Evolutionary conservation across 176 grass and related monocot genomes (phyloP).

Genomic region (Microstegium vimineum): DNA sequence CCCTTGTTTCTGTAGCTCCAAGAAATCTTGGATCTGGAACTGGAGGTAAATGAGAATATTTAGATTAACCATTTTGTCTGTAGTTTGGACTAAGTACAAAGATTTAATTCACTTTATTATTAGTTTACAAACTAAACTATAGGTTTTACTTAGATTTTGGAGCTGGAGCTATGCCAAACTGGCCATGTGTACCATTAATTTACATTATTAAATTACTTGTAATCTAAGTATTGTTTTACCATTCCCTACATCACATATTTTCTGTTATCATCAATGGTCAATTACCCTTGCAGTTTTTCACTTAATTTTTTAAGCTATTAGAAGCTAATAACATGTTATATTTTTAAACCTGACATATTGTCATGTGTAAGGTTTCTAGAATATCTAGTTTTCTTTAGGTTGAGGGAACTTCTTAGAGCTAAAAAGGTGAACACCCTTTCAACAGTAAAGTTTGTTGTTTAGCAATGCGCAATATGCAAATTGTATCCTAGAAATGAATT

Average conservation of each 20-base stretch:
- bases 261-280: background rate
- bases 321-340: background rate
- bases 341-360: background rate
- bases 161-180: background rate
- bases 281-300: background rate
- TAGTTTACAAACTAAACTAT: background rate
- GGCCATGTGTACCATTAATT: background rate
- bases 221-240: background rate
- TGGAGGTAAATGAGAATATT: background rate
- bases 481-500: constrained; percentile 1
- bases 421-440: background rate
- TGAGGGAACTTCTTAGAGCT: background rate
- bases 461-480: background rate
- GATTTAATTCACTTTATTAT: background rate
- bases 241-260: background rate
- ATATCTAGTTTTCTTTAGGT: constrained; percentile 16
- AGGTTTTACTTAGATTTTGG: background rate
- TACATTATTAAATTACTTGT: background rate
- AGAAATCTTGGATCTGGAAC: background rate
- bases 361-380: background rate
- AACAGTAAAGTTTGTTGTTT: background rate
- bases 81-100: background rate
- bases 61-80: background rate
- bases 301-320: background rate
- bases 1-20: background rate